Conservation (phyloP, 176 grass and related monocot genomes). For the Thalia dealbata region DNA sequence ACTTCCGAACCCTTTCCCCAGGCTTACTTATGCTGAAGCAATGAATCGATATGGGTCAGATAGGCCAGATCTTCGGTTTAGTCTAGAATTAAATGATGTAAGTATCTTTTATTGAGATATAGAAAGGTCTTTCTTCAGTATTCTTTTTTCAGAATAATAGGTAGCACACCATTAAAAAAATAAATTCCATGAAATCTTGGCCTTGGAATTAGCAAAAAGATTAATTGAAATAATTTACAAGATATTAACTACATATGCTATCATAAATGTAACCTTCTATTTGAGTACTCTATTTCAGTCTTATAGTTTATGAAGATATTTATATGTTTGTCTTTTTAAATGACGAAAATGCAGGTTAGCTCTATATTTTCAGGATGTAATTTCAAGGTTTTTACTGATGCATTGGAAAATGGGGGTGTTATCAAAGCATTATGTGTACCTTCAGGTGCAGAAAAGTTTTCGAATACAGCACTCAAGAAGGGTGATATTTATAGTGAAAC, state of each 20-base stretch:
- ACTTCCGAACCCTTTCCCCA: slow-evolving; percentile 76
- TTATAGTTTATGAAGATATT: background rate
- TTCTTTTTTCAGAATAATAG: slow-evolving; percentile 16
- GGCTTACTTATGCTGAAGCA: slow-evolving; percentile 73
- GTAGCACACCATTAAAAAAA: background rate
- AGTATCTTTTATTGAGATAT: slow-evolving; percentile 23
- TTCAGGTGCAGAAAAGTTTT: slow-evolving; percentile 62
- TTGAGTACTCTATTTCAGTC: background rate
- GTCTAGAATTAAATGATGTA: slow-evolving; percentile 88
- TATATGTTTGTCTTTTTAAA: background rate
- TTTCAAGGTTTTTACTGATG: slow-evolving; percentile 94
- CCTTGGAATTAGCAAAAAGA: background rate
- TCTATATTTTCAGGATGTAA: slow-evolving; percentile 45
- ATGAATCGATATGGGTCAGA: slow-evolving; percentile 88
- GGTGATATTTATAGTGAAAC: slow-evolving; percentile 72
- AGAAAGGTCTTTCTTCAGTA: background rate
- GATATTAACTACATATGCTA: too few species aligned
- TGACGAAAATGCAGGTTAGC: slow-evolving; percentile 57
- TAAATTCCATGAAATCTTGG: background rate
- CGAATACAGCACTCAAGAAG: slow-evolving; percentile 94
- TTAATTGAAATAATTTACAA: background rate
- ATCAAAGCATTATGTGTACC: slow-evolving; percentile 75
- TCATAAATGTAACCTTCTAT: background rate
- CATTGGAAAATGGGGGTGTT: slow-evolving; percentile 57
- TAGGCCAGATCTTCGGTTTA: slow-evolving; percentile 88